These are phyloP conservation scores for Aphanomyces astaci DNA, from an alignment of 352 stramenopile species.

Conservation along the genomic window DNA sequence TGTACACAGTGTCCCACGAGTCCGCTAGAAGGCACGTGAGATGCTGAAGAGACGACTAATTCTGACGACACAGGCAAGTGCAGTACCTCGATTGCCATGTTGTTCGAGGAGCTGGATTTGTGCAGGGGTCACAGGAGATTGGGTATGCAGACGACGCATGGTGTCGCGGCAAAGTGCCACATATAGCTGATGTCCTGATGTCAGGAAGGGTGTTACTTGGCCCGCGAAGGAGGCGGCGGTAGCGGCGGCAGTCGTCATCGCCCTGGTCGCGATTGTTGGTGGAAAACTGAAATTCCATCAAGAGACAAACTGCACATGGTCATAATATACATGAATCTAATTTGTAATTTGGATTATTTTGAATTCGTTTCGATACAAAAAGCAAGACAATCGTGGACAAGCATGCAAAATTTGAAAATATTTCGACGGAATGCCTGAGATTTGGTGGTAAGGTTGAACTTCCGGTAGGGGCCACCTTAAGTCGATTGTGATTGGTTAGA, in stretches of 20 bases:
- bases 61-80: too few species aligned
- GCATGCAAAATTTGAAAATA: neutral
- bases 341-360: neutral
- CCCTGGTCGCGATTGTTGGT: neutral
- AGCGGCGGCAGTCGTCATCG: neutral
- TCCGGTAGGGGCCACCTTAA: neutral
- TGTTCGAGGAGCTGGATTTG: constrained; percentile 48
- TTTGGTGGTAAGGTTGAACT: neutral
- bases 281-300: constrained; percentile 7
- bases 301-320: neutral
- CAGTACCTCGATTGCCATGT: constrained; percentile 63
- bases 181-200: constrained; percentile 32
- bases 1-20: constrained; percentile 51
- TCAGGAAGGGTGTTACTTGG: constrained; percentile 22
- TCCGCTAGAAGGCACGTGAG: too few species aligned
- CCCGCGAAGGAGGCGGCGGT: neutral
- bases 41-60: too few species aligned
- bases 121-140: constrained; percentile 33
- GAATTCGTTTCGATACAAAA: neutral
- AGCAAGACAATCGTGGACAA: neutral
- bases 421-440: neutral
- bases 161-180: constrained; percentile 21
- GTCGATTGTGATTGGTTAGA: neutral
- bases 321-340: neutral
- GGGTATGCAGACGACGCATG: constrained; percentile 11